Evolutionary conservation across 495 filamentous ascomycete genomes (phyloP), one percentile per base, ranked within the genome.

Genomic region (Annulohypoxylon maeteangense): DNA sequence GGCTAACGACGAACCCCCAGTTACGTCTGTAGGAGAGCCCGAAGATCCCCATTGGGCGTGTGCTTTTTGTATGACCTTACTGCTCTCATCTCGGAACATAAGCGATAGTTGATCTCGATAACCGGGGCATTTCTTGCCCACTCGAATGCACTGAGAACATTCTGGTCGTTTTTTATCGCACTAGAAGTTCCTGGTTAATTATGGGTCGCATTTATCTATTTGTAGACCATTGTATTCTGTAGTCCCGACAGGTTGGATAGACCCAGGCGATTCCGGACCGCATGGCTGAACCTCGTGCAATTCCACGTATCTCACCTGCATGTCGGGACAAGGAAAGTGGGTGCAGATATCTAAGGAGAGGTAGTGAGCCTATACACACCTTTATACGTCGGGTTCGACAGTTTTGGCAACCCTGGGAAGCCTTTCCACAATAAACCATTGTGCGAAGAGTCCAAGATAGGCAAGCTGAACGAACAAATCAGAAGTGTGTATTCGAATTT

Each of bases 391-490:
- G 81, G 32, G 83, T 84, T 64, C 90, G 85, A 77, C 90, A 92
- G 63, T 84, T 89, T 59, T 86, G 86, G 76, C 90, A 92, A 44
- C 89, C 88, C 71, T 88, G 88, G 68, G 89, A 91, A 70, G 89
- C 89, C 70, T 90, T 92, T 31, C 90, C 90, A 74, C 86, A 86
- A 76, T 91, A 91, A n/a, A 92, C 90, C 89, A 91, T 92, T 54
- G 71, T 81, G 76, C 65, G 62, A 74, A n/a, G 48, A 58, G n/a
- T 25, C 62, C 65, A 64, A 59, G 32, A 70, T 70, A 74, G 67
- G 71, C 63, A 74, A 74, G 36, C 62, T 67, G 57, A 51, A 67
- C 67, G 67, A 71, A 22, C 71, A 74, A 74, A 74, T 74, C 71
- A 74, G 54, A 71, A 55, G 11, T 12, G 44, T 36, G 27, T 57